Evolutionary conservation across 441 rosid species (phyloP).

Genomic region (Aleurites moluccanus): DNA sequence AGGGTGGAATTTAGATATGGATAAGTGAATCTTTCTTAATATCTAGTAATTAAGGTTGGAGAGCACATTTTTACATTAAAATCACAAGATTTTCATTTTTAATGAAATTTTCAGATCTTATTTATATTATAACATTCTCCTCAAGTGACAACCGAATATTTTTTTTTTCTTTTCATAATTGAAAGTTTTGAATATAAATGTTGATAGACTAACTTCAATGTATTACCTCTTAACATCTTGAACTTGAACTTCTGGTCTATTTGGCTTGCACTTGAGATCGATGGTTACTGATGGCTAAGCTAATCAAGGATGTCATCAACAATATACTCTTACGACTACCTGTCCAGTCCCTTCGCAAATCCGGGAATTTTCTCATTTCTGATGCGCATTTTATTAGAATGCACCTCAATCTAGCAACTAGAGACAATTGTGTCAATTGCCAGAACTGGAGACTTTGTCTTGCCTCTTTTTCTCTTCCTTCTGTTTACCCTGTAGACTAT

Average conservation of each 20-base stretch:
- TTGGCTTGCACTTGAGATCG: not conserved
- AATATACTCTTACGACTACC: constrained; percentile 23
- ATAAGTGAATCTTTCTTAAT: too few relatives aligned
- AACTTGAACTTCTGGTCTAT: not conserved
- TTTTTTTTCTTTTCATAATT: too few relatives aligned
- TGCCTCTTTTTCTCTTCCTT: constrained; percentile 37
- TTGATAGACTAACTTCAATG: not conserved
- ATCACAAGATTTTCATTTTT: too few relatives aligned
- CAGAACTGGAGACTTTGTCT: constrained; percentile 30
- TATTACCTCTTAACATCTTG: not conserved
- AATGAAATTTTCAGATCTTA: too few relatives aligned
- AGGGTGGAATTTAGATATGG: too few relatives aligned
- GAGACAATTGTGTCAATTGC: constrained; percentile 10
- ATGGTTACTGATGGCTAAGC: not conserved
- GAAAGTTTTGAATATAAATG: not conserved
- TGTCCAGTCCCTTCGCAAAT: constrained; percentile 41
- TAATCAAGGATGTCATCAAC: not conserved
- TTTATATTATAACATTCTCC: too few relatives aligned
- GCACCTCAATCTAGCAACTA: constrained; percentile 29
- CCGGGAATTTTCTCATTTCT: constrained; percentile 30
- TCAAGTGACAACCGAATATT: too few relatives aligned
- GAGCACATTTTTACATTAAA: too few relatives aligned
- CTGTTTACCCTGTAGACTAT: constrained; percentile 33
- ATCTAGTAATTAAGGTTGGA: too few relatives aligned
- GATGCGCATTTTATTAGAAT: constrained; percentile 33